phyloP scores from a whole-genome alignment of 1,284 basidiomycete species.

The Irpex lacteus region DNA sequence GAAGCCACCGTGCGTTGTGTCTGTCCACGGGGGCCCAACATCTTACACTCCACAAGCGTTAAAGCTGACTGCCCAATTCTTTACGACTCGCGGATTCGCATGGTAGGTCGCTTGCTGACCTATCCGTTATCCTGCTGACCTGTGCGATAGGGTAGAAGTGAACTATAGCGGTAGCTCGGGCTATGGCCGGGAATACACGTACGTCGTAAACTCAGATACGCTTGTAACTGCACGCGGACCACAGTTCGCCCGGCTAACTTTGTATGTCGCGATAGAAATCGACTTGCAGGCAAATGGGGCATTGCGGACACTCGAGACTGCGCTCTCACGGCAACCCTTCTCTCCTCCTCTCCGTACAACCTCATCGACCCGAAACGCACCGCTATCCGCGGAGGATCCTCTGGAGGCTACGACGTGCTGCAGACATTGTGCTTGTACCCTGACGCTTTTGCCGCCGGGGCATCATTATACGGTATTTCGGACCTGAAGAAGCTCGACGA shows the following conservation, averaged over 20 bases:
- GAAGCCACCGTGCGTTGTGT: conserved; percentile 62
- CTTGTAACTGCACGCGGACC: conserved; percentile 3
- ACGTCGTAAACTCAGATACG: conserved; percentile 14
- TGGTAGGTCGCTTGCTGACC: conserved; percentile 37
- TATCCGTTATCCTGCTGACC: neutral
- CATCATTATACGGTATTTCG: conserved; percentile 44
- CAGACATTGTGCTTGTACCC: conserved; percentile 32
- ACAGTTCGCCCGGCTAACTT: too few species aligned
- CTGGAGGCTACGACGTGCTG: conserved; percentile 53
- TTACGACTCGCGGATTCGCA: conserved; percentile 64
- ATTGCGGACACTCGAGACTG: conserved; percentile 64
- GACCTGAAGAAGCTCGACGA: conserved; percentile 40
- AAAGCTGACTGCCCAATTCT: conserved; percentile 55
- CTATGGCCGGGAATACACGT: conserved; percentile 58
- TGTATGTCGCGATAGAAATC: conserved; percentile 34
- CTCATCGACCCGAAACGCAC: conserved; percentile 56
- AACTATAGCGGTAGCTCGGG: conserved; percentile 72
- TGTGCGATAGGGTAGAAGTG: conserved; percentile 51
- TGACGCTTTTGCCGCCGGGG: conserved; percentile 37
- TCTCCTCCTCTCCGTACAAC: conserved; percentile 40
- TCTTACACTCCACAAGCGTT: conserved; percentile 41
- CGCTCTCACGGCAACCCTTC: conserved; percentile 45
- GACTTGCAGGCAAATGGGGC: conserved; percentile 65
- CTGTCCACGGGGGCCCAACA: conserved; percentile 71
- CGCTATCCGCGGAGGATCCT: conserved; percentile 50